phyloP scores from a whole-genome alignment of 176 grass and related monocot genomes.

The Saccharum officinarum region DNA sequence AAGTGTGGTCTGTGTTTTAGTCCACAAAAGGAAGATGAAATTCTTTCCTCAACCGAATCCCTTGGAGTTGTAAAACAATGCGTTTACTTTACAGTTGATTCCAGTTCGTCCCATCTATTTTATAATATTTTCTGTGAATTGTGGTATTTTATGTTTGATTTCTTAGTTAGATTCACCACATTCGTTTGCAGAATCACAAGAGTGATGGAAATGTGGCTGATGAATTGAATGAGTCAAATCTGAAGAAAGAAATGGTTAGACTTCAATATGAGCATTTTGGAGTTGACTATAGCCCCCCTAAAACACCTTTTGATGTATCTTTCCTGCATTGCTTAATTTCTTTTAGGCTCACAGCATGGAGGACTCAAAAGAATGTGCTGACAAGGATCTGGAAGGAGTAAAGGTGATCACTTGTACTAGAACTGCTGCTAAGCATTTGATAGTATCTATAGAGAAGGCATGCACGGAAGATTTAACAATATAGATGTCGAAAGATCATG shows the following conservation, averaged over 20 bases:
- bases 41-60: neutral
- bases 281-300: neutral
- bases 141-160: neutral
- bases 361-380: neutral
- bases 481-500: neutral
- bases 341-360: constrained; percentile 19
- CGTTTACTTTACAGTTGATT: neutral
- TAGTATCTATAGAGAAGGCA: neutral
- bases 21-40: neutral
- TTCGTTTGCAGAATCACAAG: constrained; percentile 26
- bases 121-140: neutral
- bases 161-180: constrained; percentile 4
- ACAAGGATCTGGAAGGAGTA: constrained; percentile 28
- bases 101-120: neutral
- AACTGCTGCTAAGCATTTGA: neutral
- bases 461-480: neutral
- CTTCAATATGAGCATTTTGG: constrained; percentile 18
- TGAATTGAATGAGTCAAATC: neutral
- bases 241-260: constrained; percentile 19
- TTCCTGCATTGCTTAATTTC: neutral
- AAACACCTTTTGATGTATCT: neutral
- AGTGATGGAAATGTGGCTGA: neutral
- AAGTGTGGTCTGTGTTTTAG: neutral
- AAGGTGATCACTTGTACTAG: constrained; percentile 10
- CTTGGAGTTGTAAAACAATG: neutral